phyloP scores from a whole-genome alignment of 2,329 filamentous ascomycete species.

The Elsinoe perseae region DNA sequence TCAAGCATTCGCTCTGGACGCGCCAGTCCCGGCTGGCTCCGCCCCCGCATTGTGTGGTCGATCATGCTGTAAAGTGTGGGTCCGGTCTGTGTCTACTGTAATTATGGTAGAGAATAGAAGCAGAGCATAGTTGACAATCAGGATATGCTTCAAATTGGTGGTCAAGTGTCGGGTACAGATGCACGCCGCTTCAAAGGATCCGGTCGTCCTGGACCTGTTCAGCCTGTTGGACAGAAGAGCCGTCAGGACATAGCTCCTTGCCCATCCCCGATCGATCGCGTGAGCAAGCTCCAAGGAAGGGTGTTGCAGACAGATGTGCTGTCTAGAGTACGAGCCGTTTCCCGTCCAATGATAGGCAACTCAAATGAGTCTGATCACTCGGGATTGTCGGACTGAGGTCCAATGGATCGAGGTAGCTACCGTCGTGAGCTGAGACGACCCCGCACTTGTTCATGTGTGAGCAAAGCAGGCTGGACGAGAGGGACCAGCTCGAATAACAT shows the following conservation, averaged over 20 bases:
- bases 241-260: background rate
- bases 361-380: constrained; percentile 6
- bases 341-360: background rate
- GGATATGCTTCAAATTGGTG: background rate
- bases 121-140: background rate
- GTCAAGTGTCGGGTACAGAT: background rate
- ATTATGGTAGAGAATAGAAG: background rate
- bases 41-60: constrained; percentile 1
- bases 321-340: background rate
- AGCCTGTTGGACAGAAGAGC: background rate
- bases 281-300: background rate
- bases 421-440: constrained; percentile 12
- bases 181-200: constrained; percentile 3
- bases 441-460: constrained; percentile 4
- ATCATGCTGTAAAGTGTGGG: background rate
- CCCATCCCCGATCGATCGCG: constrained; percentile 8
- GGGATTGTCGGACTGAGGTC: constrained; percentile 11
- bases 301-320: background rate
- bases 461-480: background rate
- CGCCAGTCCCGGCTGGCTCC: background rate
- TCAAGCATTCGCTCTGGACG: background rate
- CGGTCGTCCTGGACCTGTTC: constrained; percentile 8
- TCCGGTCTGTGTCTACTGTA: background rate
- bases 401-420: constrained; percentile 7
- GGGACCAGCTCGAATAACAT: constrained; percentile 10